Base-by-base conservation (phyloP, 2,329 filamentous ascomycete species). In the Alternaria angustiovoidea region DNA sequence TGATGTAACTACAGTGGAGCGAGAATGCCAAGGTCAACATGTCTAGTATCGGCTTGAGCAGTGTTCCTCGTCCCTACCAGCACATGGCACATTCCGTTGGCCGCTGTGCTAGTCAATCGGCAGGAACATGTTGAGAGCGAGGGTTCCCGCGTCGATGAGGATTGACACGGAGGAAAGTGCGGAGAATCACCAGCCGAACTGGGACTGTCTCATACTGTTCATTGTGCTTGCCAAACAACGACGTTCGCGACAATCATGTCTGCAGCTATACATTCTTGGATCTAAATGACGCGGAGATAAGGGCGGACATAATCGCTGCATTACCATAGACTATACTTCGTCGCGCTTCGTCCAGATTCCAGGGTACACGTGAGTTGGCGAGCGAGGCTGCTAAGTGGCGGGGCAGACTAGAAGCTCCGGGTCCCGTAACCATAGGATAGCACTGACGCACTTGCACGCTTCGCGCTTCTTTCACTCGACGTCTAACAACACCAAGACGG, bases 351-450 rank as follows among this genome's bases (percentile, higher is more conserved):
- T 42, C 54, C 41, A 38, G 26, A 18, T 55, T 59, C 46, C 42
- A 53, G 12, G 22, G 8, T 39, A 46, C 59, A 64, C 62, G 62
- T 62, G 62, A 64, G 38, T 62, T 62, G 62, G 62, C 62, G 62
- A 62, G 48, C 57, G 34, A 51, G 43, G 42, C 51, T 62, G 55
- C 59, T 41, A 43, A 12, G 61, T 51, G 57, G 62, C 54, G 58
- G 53, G 61, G 61, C 49, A 58, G 47, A 14, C 60, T 55, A 55
- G 56, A 59, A 62, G 59, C 55, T 62, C 55, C 54, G 24, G 42
- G 39, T 9, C 28, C 38, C 51, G 30, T 44, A 54, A 38, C 41
- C 18, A 32, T 22, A 26, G 30, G 30, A 11, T 30, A 30, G 48
- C 49, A 60, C 57, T 57, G 54, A 61, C 59, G 54, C 58, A 57